These are phyloP conservation scores for Neofusicoccum sp. DNA, from an alignment of 2,329 filamentous ascomycete genomes.

Conservation along the genomic window DNA sequence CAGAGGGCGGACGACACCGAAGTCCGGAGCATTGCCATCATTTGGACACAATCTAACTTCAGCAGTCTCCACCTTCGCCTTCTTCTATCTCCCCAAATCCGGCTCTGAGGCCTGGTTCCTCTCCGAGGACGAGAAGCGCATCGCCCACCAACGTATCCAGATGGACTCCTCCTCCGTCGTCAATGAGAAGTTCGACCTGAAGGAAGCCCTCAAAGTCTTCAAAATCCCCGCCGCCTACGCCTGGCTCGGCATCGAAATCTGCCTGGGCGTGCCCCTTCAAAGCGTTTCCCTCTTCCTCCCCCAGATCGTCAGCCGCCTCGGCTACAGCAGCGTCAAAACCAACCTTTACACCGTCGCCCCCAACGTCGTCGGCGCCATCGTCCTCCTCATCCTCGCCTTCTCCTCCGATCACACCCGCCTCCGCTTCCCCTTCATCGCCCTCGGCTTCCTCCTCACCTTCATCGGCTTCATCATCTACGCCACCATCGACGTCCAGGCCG, in stretches of 20 bases:
- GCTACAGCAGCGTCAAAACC: conserved; percentile 60
- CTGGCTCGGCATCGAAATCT: conserved; percentile 58
- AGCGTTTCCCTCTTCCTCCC: conserved; percentile 58
- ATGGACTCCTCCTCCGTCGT: conserved; percentile 69
- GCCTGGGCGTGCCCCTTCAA: conserved; percentile 59
- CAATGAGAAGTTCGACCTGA: conserved; percentile 55
- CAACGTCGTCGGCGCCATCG: conserved; percentile 69
- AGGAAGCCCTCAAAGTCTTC: conserved; percentile 53
- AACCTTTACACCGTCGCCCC: conserved; percentile 82
- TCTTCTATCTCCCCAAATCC: conserved; percentile 65
- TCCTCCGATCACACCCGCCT: conserved; percentile 64
- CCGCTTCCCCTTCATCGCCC: conserved; percentile 70
- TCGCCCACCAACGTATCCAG: conserved; percentile 72
- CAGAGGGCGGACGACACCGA: background rate
- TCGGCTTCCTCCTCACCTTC: conserved; percentile 73
- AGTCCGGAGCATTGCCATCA: conserved; percentile 26
- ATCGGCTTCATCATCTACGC: conserved; percentile 77
- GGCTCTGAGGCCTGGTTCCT: conserved; percentile 66
- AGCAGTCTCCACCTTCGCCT: conserved; percentile 57
- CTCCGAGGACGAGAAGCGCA: conserved; percentile 61
- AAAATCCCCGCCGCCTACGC: conserved; percentile 54
- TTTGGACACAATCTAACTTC: conserved; percentile 11
- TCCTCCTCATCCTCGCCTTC: conserved; percentile 72
- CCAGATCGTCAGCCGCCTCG: conserved; percentile 55
- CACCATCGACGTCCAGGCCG: conserved; percentile 57